Evolutionary conservation across 2,329 filamentous ascomycete species (phyloP).

Genomic region (Ceratocystis eucalypticola): DNA sequence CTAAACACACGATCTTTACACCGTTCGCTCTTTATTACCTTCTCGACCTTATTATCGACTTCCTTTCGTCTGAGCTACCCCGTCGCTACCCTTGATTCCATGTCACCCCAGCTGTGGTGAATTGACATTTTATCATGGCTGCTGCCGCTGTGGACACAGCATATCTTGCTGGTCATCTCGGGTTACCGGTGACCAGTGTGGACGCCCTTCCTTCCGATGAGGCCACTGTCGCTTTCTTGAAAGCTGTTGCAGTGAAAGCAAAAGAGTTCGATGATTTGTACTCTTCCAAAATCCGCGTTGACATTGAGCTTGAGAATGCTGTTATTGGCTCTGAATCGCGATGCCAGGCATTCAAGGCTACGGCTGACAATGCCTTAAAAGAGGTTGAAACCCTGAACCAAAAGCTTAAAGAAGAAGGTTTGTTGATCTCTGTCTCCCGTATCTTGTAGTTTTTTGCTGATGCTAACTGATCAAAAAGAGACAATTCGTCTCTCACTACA

Average conservation of each 20-base stretch:
- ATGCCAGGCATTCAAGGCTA: constrained; percentile 66
- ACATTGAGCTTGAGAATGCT: constrained; percentile 87
- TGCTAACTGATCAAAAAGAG: constrained; percentile 40
- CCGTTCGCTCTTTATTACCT: not conserved
- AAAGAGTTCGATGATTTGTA: constrained; percentile 70
- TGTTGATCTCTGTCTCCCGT: constrained; percentile 20
- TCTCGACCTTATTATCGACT: not conserved
- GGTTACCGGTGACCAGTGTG: constrained; percentile 51
- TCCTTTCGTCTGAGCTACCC: not conserved
- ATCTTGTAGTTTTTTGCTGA: not conserved
- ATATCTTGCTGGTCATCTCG: constrained; percentile 60
- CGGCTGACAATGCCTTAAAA: constrained; percentile 68
- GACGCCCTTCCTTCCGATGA: constrained; percentile 49
- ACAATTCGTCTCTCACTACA: constrained; percentile 61
- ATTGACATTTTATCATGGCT: constrained; percentile 28
- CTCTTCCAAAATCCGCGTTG: constrained; percentile 74
- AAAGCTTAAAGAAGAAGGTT: constrained; percentile 74
- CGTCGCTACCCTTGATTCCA: not conserved
- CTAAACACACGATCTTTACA: not conserved
- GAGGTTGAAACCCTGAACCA: constrained; percentile 70
- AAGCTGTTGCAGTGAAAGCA: constrained; percentile 62
- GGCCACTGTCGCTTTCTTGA: constrained; percentile 63
- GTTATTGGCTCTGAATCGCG: constrained; percentile 73
- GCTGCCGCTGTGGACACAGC: constrained; percentile 47
- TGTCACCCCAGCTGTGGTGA: constrained; percentile 8